These are phyloP conservation scores for Staphylotrichum tortipilum DNA, from an alignment of 495 filamentous ascomycete species.

Conservation along the genomic window DNA sequence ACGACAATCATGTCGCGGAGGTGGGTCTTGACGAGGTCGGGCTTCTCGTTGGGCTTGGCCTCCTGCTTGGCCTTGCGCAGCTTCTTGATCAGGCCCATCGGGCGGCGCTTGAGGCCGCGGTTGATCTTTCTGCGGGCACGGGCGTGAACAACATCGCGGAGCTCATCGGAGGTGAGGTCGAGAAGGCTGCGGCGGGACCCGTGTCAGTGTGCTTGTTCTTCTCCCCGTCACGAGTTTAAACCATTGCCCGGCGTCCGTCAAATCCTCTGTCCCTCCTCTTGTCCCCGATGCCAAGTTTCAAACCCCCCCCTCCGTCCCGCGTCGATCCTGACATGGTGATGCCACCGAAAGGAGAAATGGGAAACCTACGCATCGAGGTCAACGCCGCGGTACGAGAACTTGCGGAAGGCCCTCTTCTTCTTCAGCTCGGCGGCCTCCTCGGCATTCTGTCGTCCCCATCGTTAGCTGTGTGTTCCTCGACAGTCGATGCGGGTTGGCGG, in stretches of 20 bases:
- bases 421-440: slow-evolving; percentile 97
- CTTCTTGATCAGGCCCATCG: slow-evolving; percentile 99
- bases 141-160: slow-evolving; percentile 98
- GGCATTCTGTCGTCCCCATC: slow-evolving; percentile 55
- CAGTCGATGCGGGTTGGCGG: background rate
- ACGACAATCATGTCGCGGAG: slow-evolving; percentile 99
- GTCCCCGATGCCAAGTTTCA: background rate
- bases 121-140: slow-evolving; percentile 98
- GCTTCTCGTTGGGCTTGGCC: slow-evolving; percentile 99
- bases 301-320: background rate
- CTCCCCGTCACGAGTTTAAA: background rate
- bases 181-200: slow-evolving; percentile 53
- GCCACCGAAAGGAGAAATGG: no score
- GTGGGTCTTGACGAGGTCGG: slow-evolving; percentile 95
- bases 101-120: slow-evolving; percentile 98
- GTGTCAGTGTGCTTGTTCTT: slow-evolving; percentile 14
- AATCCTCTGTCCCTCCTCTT: background rate
- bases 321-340: background rate
- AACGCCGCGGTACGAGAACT: slow-evolving; percentile 99
- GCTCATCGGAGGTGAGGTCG: slow-evolving; percentile 95
- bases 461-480: slow-evolving; percentile 30
- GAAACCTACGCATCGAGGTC: slow-evolving; percentile 91
- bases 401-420: slow-evolving; percentile 98
- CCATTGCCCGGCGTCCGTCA: no score
- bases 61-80: slow-evolving; percentile 99